These are phyloP conservation scores for Coemansia reversa DNA, from an alignment of 192 early-diverging fungal species.

Conservation along the genomic window DNA sequence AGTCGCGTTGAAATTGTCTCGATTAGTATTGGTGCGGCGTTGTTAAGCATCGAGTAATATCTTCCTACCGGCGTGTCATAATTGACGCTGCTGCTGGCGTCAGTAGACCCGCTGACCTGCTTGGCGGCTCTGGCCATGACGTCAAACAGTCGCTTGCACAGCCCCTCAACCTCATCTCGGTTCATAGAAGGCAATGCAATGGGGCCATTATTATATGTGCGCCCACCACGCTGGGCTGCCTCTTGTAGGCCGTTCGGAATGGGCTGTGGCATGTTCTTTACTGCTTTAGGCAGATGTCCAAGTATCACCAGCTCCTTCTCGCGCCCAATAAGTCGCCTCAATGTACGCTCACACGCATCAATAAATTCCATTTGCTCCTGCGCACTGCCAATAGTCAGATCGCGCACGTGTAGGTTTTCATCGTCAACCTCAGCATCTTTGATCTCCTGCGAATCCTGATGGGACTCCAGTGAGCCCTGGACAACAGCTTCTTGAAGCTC, in stretches of 20 bases:
- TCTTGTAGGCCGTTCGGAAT: slow-evolving; percentile 43
- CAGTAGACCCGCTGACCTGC: background rate
- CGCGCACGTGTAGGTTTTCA: slow-evolving; percentile 9
- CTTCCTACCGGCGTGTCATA: background rate
- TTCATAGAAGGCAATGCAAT: slow-evolving; percentile 8
- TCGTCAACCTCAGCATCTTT: slow-evolving; percentile 6
- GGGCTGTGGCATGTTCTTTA: slow-evolving; percentile 49
- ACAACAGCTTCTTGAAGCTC: slow-evolving; percentile 18
- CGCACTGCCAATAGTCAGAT: background rate
- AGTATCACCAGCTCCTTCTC: slow-evolving; percentile 44
- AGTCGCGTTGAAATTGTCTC: slow-evolving; percentile 28
- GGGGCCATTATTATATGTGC: slow-evolving; percentile 36
- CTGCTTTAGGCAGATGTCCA: slow-evolving; percentile 35
- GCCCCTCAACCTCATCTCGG: slow-evolving; percentile 6
- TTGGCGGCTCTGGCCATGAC: slow-evolving; percentile 1
- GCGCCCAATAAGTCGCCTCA: slow-evolving; percentile 28
- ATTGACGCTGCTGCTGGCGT: background rate
- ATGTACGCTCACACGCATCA: slow-evolving; percentile 16
- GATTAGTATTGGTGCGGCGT: slow-evolving; percentile 30
- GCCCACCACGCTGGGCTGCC: slow-evolving; percentile 30
- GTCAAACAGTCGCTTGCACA: slow-evolving; percentile 10
- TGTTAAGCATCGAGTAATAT: slow-evolving; percentile 19
- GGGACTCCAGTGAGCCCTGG: background rate
- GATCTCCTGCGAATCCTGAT: background rate
- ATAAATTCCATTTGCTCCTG: slow-evolving; percentile 20